Percentiles rank a stretch among this genome's conserved stretches.
phyloP scores from a whole-genome alignment of 2,329 filamentous ascomycete genomes.

The Talaromyces sp. region DNA sequence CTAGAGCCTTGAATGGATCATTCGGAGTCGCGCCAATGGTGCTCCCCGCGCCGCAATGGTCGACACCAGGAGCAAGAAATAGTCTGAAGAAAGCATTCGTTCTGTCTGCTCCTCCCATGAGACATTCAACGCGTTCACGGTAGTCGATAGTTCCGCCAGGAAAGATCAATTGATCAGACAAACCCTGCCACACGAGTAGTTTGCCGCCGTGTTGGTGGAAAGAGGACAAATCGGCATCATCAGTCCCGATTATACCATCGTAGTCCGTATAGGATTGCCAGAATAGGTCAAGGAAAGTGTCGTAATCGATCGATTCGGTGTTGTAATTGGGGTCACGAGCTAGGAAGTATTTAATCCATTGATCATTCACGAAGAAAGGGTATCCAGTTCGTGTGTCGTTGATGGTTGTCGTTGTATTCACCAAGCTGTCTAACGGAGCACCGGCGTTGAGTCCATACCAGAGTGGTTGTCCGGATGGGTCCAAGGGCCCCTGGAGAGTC shows the following conservation, averaged over 20 bases:
- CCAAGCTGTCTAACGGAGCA: conserved; percentile 30
- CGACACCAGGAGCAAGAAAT: conserved; percentile 42
- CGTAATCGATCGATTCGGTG: conserved; percentile 31
- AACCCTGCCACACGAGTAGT: conserved; percentile 46
- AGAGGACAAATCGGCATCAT: conserved; percentile 38
- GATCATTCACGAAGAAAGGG: conserved; percentile 31
- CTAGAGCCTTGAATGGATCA: conserved; percentile 19
- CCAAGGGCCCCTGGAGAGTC: conserved; percentile 33
- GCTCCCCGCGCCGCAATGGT: conserved; percentile 35
- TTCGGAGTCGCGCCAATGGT: conserved; percentile 23
- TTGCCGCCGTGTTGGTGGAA: conserved; percentile 42
- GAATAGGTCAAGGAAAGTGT: conserved; percentile 28
- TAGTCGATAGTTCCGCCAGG: conserved; percentile 39
- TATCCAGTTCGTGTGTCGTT: conserved; percentile 25
- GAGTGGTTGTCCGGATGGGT: conserved; percentile 24
- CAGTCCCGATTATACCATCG: conserved; percentile 36
- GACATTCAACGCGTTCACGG: conserved; percentile 34
- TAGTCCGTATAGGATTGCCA: conserved; percentile 32
- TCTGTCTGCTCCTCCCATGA: conserved; percentile 26
- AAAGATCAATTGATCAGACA: conserved; percentile 41
- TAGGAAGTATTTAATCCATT: conserved; percentile 40
- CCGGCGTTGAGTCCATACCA: conserved; percentile 38
- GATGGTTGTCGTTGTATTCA: conserved; percentile 27
- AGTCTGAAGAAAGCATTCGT: conserved; percentile 36
- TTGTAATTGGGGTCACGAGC: conserved; percentile 33